Conservation (phyloP, 805 yeast species). For the Ogataea methylovora region DNA sequence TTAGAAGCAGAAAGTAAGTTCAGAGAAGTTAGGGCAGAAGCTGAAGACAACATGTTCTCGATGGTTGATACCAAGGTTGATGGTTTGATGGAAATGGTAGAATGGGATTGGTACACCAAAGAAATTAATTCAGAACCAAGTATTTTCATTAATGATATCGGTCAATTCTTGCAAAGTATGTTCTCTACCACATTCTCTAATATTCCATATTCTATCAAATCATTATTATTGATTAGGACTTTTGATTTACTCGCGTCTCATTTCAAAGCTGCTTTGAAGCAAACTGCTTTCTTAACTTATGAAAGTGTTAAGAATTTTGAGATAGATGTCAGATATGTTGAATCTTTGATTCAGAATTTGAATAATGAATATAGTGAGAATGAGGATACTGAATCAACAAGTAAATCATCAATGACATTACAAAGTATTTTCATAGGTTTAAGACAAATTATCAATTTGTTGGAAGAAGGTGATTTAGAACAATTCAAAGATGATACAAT, state of each 20-base stretch:
- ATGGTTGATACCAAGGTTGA: constrained; percentile 76
- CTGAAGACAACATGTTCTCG: constrained; percentile 75
- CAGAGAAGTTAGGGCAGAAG: constrained; percentile 51
- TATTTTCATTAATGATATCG: constrained; percentile 71
- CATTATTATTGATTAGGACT: constrained; percentile 76
- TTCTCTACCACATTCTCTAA: constrained; percentile 79
- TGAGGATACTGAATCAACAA: constrained; percentile 9
- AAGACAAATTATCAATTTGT: constrained; percentile 69
- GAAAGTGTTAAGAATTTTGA: constrained; percentile 69
- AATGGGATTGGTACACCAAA: constrained; percentile 72
- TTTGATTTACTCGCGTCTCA: constrained; percentile 77
- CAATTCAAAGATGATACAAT: constrained; percentile 50
- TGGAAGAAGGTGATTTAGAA: constrained; percentile 56
- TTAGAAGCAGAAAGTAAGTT: constrained; percentile 40
- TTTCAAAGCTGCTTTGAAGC: constrained; percentile 52
- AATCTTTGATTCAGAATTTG: constrained; percentile 39
- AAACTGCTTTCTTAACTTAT: constrained; percentile 48
- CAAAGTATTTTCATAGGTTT: constrained; percentile 72
- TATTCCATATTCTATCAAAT: constrained; percentile 69
- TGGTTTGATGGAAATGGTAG: constrained; percentile 76
- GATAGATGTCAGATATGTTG: constrained; percentile 71
- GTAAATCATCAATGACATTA: constrained; percentile 35
- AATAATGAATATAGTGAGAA: constrained; percentile 10
- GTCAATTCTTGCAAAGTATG: constrained; percentile 76
- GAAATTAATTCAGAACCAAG: constrained; percentile 54